A percentile compares a stretch with the other conserved stretches of the same genome.
Evolutionary conservation across 177 flowering plant genomes (phyloP).

Genomic region (Vitis hybrid): DNA sequence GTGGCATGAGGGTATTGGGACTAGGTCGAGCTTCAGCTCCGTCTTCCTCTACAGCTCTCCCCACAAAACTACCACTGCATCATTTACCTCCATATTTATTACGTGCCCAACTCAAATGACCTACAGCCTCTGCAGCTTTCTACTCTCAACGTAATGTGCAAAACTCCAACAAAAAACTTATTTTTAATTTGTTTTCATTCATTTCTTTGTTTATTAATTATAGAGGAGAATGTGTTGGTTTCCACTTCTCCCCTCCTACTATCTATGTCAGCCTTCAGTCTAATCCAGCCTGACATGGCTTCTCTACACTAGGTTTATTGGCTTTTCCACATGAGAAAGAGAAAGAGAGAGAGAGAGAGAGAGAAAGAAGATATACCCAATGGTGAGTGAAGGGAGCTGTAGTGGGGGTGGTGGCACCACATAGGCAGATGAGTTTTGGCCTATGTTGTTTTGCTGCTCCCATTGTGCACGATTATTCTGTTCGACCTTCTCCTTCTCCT

Average conservation of each 20-base stretch:
- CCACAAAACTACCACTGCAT: conserved; percentile 29
- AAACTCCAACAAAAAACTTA: too few relatives aligned
- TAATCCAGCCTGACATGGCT: too few relatives aligned
- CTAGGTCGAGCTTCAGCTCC: conserved; percentile 8
- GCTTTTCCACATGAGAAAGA: too few relatives aligned
- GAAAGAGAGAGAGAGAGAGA: conserved; percentile 8
- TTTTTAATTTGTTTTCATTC: too few relatives aligned
- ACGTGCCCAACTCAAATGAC: not conserved
- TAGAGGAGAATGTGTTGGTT: too few relatives aligned
- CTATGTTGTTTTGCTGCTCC: conserved; percentile 28
- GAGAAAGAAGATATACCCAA: conserved; percentile 33
- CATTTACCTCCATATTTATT: not conserved
- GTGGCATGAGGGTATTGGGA: conserved; percentile 25
- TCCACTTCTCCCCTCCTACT: too few relatives aligned
- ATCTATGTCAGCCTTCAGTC: too few relatives aligned
- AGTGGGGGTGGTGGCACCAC: conserved; percentile 18
- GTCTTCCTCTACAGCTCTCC: conserved; percentile 1
- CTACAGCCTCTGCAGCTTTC: too few relatives aligned
- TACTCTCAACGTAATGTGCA: not conserved
- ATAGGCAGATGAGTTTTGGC: conserved; percentile 23
- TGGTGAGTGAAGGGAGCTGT: conserved; percentile 28
- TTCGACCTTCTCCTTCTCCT: conserved; percentile 43
- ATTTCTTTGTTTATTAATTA: too few relatives aligned
- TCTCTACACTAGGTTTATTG: too few relatives aligned
- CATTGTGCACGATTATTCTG: conserved; percentile 12